phyloP scores from a whole-genome alignment of 345 rosid species.

The Melastoma malabathricum region DNA sequence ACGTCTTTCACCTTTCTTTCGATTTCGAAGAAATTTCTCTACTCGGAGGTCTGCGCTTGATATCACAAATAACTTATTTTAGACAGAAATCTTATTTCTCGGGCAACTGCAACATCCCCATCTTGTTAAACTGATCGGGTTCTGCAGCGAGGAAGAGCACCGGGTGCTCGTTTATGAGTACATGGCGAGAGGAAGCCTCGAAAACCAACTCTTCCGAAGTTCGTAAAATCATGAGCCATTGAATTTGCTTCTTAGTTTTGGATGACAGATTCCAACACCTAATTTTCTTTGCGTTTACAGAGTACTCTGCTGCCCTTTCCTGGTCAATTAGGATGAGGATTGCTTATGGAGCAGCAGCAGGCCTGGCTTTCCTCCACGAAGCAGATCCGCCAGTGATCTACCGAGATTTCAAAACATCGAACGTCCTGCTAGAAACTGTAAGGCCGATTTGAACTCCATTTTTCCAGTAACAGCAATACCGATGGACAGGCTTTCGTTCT shows the following conservation, averaged over 20 bases:
- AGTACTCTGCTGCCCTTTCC: conserved; percentile 15
- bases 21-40: too few relatives aligned
- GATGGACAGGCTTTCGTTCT: too few relatives aligned
- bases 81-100: conserved; percentile 76
- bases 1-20: neutral
- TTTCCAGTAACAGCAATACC: neutral
- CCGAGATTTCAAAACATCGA: conserved; percentile 71
- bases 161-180: conserved; percentile 63
- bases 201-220: conserved; percentile 66
- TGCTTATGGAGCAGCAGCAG: conserved; percentile 68
- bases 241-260: neutral
- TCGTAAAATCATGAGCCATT: conserved; percentile 9
- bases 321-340: conserved; percentile 78
- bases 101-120: conserved; percentile 61
- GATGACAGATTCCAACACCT: too few relatives aligned
- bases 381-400: conserved; percentile 60
- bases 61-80: too few relatives aligned
- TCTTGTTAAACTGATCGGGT: conserved; percentile 74
- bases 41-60: too few relatives aligned
- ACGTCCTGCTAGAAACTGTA: conserved; percentile 57
- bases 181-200: conserved; percentile 64
- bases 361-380: conserved; percentile 73
- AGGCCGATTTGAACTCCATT: conserved; percentile 5
- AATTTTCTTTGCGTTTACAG: neutral
- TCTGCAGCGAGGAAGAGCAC: conserved; percentile 61